phyloP scores from a whole-genome alignment of 495 filamentous ascomycete genomes.

The Tuber umbilicatum region DNA sequence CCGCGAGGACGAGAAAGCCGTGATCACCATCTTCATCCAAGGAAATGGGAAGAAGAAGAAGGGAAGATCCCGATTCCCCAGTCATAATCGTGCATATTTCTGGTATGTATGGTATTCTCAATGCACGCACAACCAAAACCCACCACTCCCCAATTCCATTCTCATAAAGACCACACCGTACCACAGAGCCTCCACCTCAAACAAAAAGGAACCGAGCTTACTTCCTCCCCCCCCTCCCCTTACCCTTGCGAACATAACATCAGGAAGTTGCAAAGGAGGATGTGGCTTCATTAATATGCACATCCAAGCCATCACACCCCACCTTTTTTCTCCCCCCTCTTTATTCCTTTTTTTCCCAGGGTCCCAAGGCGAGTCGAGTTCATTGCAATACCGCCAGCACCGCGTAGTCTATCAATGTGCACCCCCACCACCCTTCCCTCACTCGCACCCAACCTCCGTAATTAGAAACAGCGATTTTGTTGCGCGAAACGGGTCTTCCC shows the following conservation, averaged over 20 bases:
- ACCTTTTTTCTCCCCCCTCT: background rate
- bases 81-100: background rate
- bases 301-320: background rate
- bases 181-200: slow-evolving; percentile 1
- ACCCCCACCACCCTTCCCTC: background rate
- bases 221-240: background rate
- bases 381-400: background rate
- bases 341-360: background rate
- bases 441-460: background rate
- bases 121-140: background rate
- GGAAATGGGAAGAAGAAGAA: background rate
- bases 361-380: background rate
- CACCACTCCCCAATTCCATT: background rate
- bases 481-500: background rate
- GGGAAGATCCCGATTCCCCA: background rate
- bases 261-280: slow-evolving; percentile 1
- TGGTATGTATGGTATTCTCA: background rate
- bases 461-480: slow-evolving; percentile 5
- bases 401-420: background rate
- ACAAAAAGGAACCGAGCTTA: background rate
- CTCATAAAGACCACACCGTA: background rate
- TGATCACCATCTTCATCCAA: background rate
- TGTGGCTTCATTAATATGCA: background rate
- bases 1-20: background rate
- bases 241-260: background rate